These are phyloP conservation scores for Oryza australiensis DNA, from an alignment of 176 grass and related monocot species.

Conservation along the genomic window DNA sequence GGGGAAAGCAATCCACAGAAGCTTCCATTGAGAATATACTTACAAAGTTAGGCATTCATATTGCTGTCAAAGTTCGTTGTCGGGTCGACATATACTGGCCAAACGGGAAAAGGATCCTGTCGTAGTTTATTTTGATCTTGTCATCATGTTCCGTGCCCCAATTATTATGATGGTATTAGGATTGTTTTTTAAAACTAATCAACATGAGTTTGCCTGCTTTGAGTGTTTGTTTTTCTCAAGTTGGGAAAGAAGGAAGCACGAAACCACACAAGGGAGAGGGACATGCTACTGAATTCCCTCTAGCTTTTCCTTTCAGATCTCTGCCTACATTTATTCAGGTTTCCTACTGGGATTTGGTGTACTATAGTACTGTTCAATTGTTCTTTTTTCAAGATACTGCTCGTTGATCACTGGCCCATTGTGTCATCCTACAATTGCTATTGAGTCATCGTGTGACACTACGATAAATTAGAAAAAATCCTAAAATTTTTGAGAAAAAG, in stretches of 20 bases:
- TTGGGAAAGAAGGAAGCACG: not conserved
- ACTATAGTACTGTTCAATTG: not conserved
- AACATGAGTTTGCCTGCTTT: not conserved
- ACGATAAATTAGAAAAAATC: too few relatives aligned
- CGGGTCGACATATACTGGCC: not conserved
- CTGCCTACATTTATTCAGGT: not conserved
- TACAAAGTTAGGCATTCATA: not conserved
- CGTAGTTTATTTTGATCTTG: slow-evolving; percentile 15
- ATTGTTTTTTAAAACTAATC: not conserved
- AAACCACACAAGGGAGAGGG: not conserved
- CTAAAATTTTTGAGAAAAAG: too few relatives aligned
- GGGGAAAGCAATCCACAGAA: not conserved
- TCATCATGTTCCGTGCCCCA: not conserved
- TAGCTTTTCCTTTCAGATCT: not conserved
- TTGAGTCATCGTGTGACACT: too few relatives aligned
- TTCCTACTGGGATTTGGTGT: slow-evolving; percentile 17
- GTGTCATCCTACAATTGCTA: too few relatives aligned
- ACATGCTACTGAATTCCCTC: not conserved
- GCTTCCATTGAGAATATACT: not conserved
- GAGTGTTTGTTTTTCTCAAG: not conserved
- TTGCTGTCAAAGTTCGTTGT: slow-evolving; percentile 8
- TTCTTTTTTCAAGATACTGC: not conserved
- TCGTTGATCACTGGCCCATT: not conserved
- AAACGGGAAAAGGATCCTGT: not conserved
- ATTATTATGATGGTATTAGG: slow-evolving; percentile 2